These are phyloP conservation scores for Maudiozyma serrabonitensis DNA, from an alignment of 805 yeast species.

Conservation along the genomic window DNA sequence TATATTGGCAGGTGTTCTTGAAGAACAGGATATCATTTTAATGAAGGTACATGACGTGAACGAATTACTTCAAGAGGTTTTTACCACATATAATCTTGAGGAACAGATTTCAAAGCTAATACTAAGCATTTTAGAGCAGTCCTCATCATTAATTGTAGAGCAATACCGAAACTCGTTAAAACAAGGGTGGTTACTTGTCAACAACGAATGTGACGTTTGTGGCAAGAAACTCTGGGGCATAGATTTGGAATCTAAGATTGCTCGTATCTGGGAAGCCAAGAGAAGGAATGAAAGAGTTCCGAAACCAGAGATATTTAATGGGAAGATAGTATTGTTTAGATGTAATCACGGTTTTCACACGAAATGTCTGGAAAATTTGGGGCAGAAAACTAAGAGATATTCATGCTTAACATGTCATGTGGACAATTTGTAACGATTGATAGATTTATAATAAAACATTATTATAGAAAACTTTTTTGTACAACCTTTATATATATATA, in stretches of 20 bases:
- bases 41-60: constrained; percentile 53
- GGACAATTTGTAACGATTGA: neutral
- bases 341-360: constrained; percentile 27
- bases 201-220: constrained; percentile 63
- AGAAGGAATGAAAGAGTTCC: constrained; percentile 21
- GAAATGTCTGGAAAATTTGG: constrained; percentile 21
- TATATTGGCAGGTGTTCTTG: constrained; percentile 47
- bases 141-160: constrained; percentile 40
- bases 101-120: constrained; percentile 43
- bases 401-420: constrained; percentile 17
- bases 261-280: constrained; percentile 48
- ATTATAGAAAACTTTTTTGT: no score
- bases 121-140: constrained; percentile 45
- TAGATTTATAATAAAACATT: neutral
- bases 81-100: constrained; percentile 56
- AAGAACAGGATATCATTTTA: constrained; percentile 35
- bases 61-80: constrained; percentile 51
- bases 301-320: neutral
- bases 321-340: constrained; percentile 14
- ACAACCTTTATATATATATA: neutral
- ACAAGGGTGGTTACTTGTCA: constrained; percentile 56
- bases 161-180: constrained; percentile 33
- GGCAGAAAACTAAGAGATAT: constrained; percentile 13
- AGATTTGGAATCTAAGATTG: constrained; percentile 39
- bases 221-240: constrained; percentile 67